Percentiles rank a stretch among this genome's conserved stretches.
phyloP scores from a whole-genome alignment of 129 eudicot genomes.

The Ambrosia artemisiifolia region DNA sequence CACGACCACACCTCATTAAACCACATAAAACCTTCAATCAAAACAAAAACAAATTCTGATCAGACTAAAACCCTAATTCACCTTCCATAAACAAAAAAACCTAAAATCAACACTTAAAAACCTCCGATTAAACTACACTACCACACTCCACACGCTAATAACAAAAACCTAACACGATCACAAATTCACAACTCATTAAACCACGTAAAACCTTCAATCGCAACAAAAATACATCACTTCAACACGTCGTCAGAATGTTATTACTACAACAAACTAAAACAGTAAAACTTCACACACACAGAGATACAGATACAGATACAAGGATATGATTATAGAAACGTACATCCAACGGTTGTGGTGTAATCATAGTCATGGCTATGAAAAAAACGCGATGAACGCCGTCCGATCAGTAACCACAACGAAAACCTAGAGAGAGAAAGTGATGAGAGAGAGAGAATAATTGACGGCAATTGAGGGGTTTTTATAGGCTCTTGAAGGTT shows the following conservation, averaged over 20 bases:
- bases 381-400: constrained; percentile 12
- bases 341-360: constrained; percentile 85
- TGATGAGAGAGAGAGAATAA: constrained; percentile 9
- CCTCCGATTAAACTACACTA: constrained; percentile 15
- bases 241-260: constrained; percentile 11
- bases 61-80: constrained; percentile 23
- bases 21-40: too few species aligned
- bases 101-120: neutral
- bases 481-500: constrained; percentile 6
- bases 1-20: too few species aligned
- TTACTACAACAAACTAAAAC: neutral
- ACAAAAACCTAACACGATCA: constrained; percentile 51
- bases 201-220: constrained; percentile 12
- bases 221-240: constrained; percentile 4
- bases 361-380: constrained; percentile 70
- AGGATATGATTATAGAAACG: constrained; percentile 13
- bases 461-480: constrained; percentile 10
- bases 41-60: constrained; percentile 2
- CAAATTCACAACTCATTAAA: constrained; percentile 19
- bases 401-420: constrained; percentile 38
- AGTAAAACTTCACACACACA: constrained; percentile 12
- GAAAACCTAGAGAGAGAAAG: constrained; percentile 13
- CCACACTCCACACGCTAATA: constrained; percentile 10
- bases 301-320: neutral
- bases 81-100: constrained; percentile 3